Evolutionary conservation across 1,284 basidiomycete genomes (phyloP), one percentile per base, ranked within the genome.

Genomic region (Ganoderma lingzhi): DNA sequence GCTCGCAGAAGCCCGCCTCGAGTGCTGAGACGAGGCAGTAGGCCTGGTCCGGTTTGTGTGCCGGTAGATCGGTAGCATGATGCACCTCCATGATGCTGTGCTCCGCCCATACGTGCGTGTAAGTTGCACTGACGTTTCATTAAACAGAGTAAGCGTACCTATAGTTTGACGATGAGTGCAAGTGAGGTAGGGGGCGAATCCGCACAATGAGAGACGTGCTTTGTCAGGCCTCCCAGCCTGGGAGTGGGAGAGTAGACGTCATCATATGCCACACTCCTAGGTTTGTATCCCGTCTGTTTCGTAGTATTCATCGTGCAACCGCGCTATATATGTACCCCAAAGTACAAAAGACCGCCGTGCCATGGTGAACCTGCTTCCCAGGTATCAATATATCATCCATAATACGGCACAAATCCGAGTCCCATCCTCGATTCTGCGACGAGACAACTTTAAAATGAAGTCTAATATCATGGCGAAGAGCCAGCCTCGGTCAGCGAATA

Each of bases 11-110:
- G 15, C 87, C 86, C 0, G 83, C 84, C 68, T 87, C 84, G 41
- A 89, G 82, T 0, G 84, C 86, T 48, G 87, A 88, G 41, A 88
- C 82, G 2, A 62, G 48, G 64, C 68, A 69, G 63, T 70, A 74
- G 9, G 74, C 60, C 42, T 74, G 71, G 55, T 71, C 70, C 5
- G 66, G 41, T 41, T 39, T 37, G 28, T 39, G 61, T 12, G 65
- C 61, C 5, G 65, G 61, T 5, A 67, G 65, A 17, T 62, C 61
- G n/a, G n/a, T n/a, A 2, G 35, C 35, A 35, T 59, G 56, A 12
- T 59, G 56, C 35, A 39, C 53, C 17, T 56, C 53, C 53, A 56
- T 56, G 30, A 9, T 19, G 15, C 23, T 56, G 32, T 32, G 53
- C 14, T 56, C 53, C 2, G 30, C 39, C 5, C 17, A 15, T 35